phyloP scores from a whole-genome alignment of 306 rosid genomes.

The Arachis stenosperma region DNA sequence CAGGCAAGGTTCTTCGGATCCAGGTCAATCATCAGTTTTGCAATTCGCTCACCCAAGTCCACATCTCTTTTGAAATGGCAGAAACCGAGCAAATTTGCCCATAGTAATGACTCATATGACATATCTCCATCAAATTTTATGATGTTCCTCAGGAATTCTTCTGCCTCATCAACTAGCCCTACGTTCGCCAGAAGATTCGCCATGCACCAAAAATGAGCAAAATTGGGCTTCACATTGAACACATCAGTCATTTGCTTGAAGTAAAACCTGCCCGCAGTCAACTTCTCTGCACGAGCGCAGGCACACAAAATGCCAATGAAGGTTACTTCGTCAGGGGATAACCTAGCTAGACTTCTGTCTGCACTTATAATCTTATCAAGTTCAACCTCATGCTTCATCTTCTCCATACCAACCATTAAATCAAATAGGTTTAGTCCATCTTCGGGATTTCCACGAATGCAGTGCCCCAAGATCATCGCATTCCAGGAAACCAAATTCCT shows the following conservation, averaged over 20 bases:
- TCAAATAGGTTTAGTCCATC: slow-evolving; percentile 63
- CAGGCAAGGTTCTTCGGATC: slow-evolving; percentile 62
- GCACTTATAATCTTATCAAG: slow-evolving; percentile 6
- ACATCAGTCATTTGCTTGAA: slow-evolving; percentile 58
- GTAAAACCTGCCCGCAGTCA: slow-evolving; percentile 58
- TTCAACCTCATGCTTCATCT: slow-evolving; percentile 34
- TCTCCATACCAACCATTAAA: slow-evolving; percentile 47
- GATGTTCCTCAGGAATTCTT: slow-evolving; percentile 52
- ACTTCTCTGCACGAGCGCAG: slow-evolving; percentile 67
- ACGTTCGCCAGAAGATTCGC: slow-evolving; percentile 60
- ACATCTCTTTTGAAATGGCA: slow-evolving; percentile 64
- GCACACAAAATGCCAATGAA: slow-evolving; percentile 74
- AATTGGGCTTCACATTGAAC: slow-evolving; percentile 59
- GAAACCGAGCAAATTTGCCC: slow-evolving; percentile 61
- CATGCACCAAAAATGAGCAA: slow-evolving; percentile 82
- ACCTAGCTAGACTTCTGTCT: slow-evolving; percentile 31
- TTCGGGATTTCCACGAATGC: slow-evolving; percentile 65
- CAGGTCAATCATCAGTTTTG: slow-evolving; percentile 53
- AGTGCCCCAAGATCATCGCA: slow-evolving; percentile 74
- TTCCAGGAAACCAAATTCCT: slow-evolving; percentile 71
- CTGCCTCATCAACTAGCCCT: slow-evolving; percentile 58
- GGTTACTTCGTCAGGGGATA: slow-evolving; percentile 67
- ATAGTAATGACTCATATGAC: slow-evolving; percentile 49
- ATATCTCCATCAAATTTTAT: slow-evolving; percentile 44
- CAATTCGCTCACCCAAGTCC: slow-evolving; percentile 62